These are phyloP conservation scores for Diaporthe longicolla DNA, from an alignment of 2,329 filamentous ascomycete genomes.

Conservation along the genomic window DNA sequence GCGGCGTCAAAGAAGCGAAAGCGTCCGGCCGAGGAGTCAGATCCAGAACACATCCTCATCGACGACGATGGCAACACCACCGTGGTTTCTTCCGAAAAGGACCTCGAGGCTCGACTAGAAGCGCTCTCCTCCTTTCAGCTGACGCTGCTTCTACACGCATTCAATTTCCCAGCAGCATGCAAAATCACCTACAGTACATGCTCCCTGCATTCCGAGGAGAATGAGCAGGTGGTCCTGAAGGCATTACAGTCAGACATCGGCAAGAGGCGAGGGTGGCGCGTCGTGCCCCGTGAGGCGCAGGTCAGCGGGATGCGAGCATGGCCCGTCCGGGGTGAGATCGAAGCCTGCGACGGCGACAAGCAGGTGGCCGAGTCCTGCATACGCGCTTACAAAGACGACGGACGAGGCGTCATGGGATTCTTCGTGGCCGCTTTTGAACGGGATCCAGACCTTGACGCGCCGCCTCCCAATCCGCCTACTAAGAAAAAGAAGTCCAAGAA, in stretches of 20 bases:
- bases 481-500: background rate
- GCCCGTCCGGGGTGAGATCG: conserved; percentile 74
- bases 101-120: conserved; percentile 75
- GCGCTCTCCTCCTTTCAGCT: conserved; percentile 88
- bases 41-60: conserved; percentile 56
- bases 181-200: conserved; percentile 95
- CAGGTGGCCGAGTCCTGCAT: conserved; percentile 81
- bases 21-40: conserved; percentile 53
- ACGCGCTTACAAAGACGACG: conserved; percentile 84
- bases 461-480: background rate
- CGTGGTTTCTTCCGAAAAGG: conserved; percentile 65
- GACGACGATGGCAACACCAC: conserved; percentile 72
- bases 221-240: conserved; percentile 84
- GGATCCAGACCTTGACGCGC: conserved; percentile 52
- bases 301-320: conserved; percentile 82
- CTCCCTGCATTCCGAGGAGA: conserved; percentile 88
- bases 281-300: conserved; percentile 81
- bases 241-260: conserved; percentile 80
- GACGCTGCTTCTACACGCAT: conserved; percentile 84
- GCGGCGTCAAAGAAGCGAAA: conserved; percentile 63
- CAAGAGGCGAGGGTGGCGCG: conserved; percentile 78
- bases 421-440: conserved; percentile 91
- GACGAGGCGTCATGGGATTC: conserved; percentile 91
- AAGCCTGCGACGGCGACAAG: conserved; percentile 63
- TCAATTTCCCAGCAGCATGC: conserved; percentile 81